These are phyloP conservation scores for Periconia digitata DNA, from an alignment of 2,329 filamentous ascomycete genomes.

Conservation along the genomic window DNA sequence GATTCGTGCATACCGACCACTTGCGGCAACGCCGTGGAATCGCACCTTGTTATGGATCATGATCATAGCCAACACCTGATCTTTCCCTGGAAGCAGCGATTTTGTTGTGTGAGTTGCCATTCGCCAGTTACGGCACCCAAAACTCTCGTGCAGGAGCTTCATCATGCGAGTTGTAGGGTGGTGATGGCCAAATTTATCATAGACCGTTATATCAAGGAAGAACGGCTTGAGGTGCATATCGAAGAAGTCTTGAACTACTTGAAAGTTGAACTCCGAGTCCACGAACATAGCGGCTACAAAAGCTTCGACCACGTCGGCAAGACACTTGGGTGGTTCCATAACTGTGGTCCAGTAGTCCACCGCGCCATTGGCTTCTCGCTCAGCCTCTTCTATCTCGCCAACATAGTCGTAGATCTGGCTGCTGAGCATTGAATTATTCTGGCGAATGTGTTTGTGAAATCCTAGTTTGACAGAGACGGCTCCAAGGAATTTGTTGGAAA, in stretches of 20 bases:
- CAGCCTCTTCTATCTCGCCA: conserved; percentile 57
- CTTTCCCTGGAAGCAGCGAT: conserved; percentile 49
- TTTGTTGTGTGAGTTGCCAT: conserved; percentile 36
- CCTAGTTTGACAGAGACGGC: conserved; percentile 76
- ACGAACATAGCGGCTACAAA: conserved; percentile 91
- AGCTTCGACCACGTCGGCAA: conserved; percentile 86
- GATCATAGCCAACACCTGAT: conserved; percentile 66
- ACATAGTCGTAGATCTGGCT: conserved; percentile 58
- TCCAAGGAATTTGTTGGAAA: conserved; percentile 90
- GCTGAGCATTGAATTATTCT: conserved; percentile 54
- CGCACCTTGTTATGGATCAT: conserved; percentile 73
- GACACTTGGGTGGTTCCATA: conserved; percentile 69
- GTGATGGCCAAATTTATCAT: conserved; percentile 82
- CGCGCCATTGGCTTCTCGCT: conserved; percentile 52
- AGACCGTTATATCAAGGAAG: conserved; percentile 78
- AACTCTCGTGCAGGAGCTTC: conserved; percentile 63
- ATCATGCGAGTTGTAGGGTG: conserved; percentile 77
- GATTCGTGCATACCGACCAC: conserved; percentile 72
- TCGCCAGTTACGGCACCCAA: conserved; percentile 66
- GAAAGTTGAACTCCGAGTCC: conserved; percentile 79
- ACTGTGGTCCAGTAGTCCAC: conserved; percentile 68
- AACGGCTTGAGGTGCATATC: conserved; percentile 70
- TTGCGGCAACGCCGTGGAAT: conserved; percentile 63
- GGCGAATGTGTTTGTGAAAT: conserved; percentile 72
- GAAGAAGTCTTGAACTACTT: conserved; percentile 76